Conservation (phyloP, 1,284 basidiomycete species). For the Fereydounia khargensis region DNA sequence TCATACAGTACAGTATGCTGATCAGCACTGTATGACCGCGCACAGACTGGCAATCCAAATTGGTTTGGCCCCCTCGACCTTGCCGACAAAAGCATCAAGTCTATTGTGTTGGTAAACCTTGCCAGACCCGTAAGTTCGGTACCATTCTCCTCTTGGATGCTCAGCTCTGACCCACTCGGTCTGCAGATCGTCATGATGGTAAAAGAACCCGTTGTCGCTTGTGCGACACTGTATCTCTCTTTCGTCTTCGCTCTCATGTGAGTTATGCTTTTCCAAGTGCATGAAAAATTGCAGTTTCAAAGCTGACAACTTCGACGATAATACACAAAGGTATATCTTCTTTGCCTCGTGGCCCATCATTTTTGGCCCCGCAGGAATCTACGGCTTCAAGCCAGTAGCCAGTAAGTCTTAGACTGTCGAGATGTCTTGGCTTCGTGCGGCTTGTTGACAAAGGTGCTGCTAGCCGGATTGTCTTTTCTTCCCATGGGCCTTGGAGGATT, state of each 20-base stretch:
- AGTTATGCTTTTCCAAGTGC: neutral
- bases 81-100: neutral
- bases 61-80: neutral
- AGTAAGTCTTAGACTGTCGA: too few species aligned
- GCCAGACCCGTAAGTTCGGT: slow-evolving; percentile 19
- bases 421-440: too few species aligned
- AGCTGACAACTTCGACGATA: too few species aligned
- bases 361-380: slow-evolving; percentile 25
- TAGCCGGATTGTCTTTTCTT: slow-evolving; percentile 20
- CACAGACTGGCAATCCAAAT: neutral
- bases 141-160: neutral
- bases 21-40: too few species aligned
- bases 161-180: neutral
- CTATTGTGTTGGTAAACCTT: slow-evolving; percentile 11
- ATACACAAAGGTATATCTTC: slow-evolving; percentile 31
- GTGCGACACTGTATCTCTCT: slow-evolving; percentile 24
- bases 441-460: too few species aligned
- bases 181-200: slow-evolving; percentile 23
- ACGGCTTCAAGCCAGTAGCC: slow-evolving; percentile 9
- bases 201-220: slow-evolving; percentile 22
- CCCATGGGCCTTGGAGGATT: slow-evolving; percentile 16
- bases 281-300: too few species aligned
- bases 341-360: slow-evolving; percentile 29
- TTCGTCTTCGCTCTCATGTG: slow-evolving; percentile 31
- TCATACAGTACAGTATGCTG: too few species aligned